Base-by-base conservation (phyloP, 1,139 yeast species). In the Lodderomyces orthopsilosis region DNA sequence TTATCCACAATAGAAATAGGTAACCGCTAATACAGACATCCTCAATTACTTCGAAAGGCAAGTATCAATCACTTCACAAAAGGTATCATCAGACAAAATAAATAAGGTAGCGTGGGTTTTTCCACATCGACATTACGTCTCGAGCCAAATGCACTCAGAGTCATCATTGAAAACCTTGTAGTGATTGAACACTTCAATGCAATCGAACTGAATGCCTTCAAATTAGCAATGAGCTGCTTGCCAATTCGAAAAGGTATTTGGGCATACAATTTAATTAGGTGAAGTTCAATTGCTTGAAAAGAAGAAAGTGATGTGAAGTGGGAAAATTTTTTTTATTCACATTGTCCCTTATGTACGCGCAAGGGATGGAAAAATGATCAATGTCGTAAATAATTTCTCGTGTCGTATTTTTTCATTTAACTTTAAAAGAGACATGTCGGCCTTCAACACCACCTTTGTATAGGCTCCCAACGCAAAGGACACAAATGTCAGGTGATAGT, bases 141-240 rank as follows among this genome's bases (percentile, higher is more conserved):
- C 93, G 94, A 85, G 94, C 93, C 94, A 85, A 85, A 85, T 85
- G 94, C 94, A 85, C 93, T 85, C 91, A 65, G 64, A 30, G 83
- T 84, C 91, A 84, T 84, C 91, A 83, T 77, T 41, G 41, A 40
- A 37, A 41, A 13, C 15, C 18, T 38, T 46, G 35, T 23, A 40
- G 17, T 27, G 30, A 35, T 35, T 34, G 37, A 34, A 34, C 10
- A 19, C 18, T 22, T 21, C 26, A 15, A 18, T 23, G 18, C 15
- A 23, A 30, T 15, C 34, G n/a, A 30, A 30, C 19, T 30, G 34
- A 4, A 30, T 30, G 34, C 12, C 19, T 30, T 30, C 15, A 30
- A 30, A 30, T 30, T 10, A 30, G 19, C 34, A 30, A 3, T 4
- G 8, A n/a, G 17, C 10, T 14, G 34, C 19, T 13, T 27, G 34